Evolutionary conservation across 1,139 yeast species (phyloP), one percentile per base, ranked within the genome.

Genomic region (Zygoascus meyerae): DNA sequence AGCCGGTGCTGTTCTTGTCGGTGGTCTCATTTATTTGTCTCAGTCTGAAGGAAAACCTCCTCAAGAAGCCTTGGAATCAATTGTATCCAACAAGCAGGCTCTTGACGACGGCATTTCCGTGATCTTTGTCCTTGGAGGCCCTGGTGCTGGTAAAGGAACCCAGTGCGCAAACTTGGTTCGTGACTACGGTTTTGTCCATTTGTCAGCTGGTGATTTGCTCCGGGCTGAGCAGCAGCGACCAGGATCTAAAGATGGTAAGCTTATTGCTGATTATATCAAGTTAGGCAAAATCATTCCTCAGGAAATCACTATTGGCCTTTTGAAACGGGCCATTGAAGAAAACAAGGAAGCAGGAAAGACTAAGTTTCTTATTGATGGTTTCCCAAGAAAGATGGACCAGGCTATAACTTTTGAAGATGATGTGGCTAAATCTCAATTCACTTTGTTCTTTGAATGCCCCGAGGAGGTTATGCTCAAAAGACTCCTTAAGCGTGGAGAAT

Each of bases 371-470:
- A 79, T 92, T 48, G 98, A 92, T 65, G 98, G 98, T 1, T 92
- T 92, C 77, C 98, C 98, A 35, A 78, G 98, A 64, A 87, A 90
- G 66, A 90, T 92, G 97, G 98, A 92, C 69, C 98, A 92, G 70
- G 97, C 97, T 0, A 53, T 85, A 43, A 85, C 92, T 29, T 92
- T 92, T 65, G 98, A 92, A 69, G 78, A 84, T 47, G 74, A 80
- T 52, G 80, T 92, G 42, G 90, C 86, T 42, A 78, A 61, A 6
- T 79, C 92, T 45, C 74, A 85, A 40, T 80, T 89, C 68, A 85
- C 95, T 1, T 73, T 92, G 51, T 92, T 86, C 72, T 92, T 92
- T 63, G 95, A 90, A 58, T 92, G 98, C 66, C 95, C 97, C 4
- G 97, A 92, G 68, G 67, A 71, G 44, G 86, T 86, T 48, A 90